Base-by-base conservation (phyloP, 2,329 filamentous ascomycete genomes). In the Berkeleyomyces rouxiae region DNA sequence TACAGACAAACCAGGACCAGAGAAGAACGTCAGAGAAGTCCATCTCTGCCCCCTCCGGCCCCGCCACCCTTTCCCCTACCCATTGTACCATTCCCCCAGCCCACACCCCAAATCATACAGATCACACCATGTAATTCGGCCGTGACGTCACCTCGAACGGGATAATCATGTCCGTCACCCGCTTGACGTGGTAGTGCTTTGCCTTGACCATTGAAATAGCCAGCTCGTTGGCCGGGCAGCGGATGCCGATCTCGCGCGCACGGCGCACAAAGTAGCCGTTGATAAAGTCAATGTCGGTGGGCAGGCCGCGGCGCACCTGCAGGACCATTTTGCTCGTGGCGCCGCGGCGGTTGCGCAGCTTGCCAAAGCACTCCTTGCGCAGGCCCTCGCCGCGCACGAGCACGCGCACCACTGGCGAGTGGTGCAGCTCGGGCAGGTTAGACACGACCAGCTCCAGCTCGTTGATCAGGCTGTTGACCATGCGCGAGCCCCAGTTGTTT, bases 181-280 rank as follows among this genome's bases (percentile, higher is more conserved):
- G 68, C 37, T 68, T 62, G 11, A 72, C 68, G 37, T 72, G 68
- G 42, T 68, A 67, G 5, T 79, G 74, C 75, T 87, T 92, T 33
- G 83, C 87, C 69, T 87, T 83, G 58, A 96, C 84, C 74, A 90
- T 74, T 61, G 84, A 77, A 71, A 86, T 76, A 49, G 95, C 76
- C 77, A 88, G 80, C 68, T 85, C 84, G 70, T 95, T 93, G 65
- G 85, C 77, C 9, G 83, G 81, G 68, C 84, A 84, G 59, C 81
- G 76, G n/a, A 96, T 76, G 1, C 88, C 88, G 65, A 91, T 69
- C 70, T 88, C 81, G 68, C 82, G 79, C 0, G 87, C 93, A 47
- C 86, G 80, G 59, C 77, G 79, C 40, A 95, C 78, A 65, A 99
- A 86, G 74, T 92, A 99, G 0, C 91, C 92, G 71, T 95, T 96